phyloP scores from a whole-genome alignment of 768 basidiomycete species.

The Nevesoporus exiguus region DNA sequence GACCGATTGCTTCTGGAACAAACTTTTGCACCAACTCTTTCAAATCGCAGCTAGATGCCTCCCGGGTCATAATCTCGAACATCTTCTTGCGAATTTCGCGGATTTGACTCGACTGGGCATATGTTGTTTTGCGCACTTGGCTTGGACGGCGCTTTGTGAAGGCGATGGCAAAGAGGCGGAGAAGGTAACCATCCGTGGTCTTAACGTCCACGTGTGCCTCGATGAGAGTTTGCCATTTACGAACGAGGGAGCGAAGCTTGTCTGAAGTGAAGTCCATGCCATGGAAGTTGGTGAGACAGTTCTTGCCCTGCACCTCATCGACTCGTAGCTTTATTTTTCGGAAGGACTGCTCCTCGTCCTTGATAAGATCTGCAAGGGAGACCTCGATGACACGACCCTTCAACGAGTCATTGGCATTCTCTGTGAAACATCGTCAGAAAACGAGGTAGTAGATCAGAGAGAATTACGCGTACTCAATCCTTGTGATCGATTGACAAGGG shows the following conservation, averaged over 20 bases:
- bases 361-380: slow-evolving; percentile 96
- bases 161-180: slow-evolving; percentile 97
- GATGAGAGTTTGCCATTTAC: slow-evolving; percentile 99
- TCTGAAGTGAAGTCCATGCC: slow-evolving; percentile 99
- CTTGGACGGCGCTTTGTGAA: slow-evolving; percentile 97
- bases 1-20: slow-evolving; percentile 96
- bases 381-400: slow-evolving; percentile 96
- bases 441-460: neutral
- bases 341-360: slow-evolving; percentile 99
- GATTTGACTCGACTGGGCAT: slow-evolving; percentile 92
- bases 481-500: slow-evolving; percentile 95
- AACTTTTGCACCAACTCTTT: slow-evolving; percentile 99
- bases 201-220: slow-evolving; percentile 99
- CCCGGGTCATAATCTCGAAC: slow-evolving; percentile 98
- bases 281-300: slow-evolving; percentile 99
- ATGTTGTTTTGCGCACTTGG: slow-evolving; percentile 99
- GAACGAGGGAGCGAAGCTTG: slow-evolving; percentile 98
- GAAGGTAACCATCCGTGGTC: slow-evolving; percentile 98
- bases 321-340: slow-evolving; percentile 98
- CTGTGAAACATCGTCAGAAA: slow-evolving; percentile 39
- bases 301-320: slow-evolving; percentile 96
- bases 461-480: slow-evolving; percentile 81
- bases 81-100: slow-evolving; percentile 99
- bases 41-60: slow-evolving; percentile 91
- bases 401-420: slow-evolving; percentile 97